These are phyloP conservation scores for Blumeria hordei DNA, from an alignment of 2,329 filamentous ascomycete species.

Conservation along the genomic window DNA sequence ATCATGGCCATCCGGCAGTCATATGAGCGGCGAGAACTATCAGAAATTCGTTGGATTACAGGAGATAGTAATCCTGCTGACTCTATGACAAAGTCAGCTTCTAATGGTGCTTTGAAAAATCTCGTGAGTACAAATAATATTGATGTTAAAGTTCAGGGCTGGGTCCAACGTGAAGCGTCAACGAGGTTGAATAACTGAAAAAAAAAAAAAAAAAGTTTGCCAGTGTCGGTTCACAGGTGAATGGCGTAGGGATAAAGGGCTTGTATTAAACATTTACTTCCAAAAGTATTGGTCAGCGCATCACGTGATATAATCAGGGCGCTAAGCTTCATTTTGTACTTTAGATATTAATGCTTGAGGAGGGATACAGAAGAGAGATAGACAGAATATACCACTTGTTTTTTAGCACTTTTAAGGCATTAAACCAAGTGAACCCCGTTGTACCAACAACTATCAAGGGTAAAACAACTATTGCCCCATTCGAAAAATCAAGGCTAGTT, in stretches of 20 bases:
- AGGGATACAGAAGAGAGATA: too few species aligned
- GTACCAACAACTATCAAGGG: not conserved
- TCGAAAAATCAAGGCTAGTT: too few species aligned
- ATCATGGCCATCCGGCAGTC: conserved; percentile 1
- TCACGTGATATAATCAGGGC: too few species aligned
- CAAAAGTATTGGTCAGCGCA: too few species aligned
- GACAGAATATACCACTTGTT: too few species aligned
- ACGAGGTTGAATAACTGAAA: not conserved
- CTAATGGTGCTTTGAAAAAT: not conserved
- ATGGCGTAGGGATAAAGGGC: too few species aligned
- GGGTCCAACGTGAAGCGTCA: not conserved
- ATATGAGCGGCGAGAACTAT: conserved; percentile 1
- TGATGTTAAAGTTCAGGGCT: not conserved
- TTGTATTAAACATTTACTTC: too few species aligned
- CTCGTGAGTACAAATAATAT: not conserved
- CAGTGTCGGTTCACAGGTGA: not conserved
- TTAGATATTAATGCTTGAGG: too few species aligned
- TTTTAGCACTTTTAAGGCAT: too few species aligned
- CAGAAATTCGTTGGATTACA: not conserved
- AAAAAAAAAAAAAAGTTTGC: not conserved
- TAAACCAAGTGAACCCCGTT: not conserved
- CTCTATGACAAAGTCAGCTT: not conserved
- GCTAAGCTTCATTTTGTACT: too few species aligned
- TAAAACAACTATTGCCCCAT: too few species aligned
- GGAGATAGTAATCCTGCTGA: not conserved